Conservation (phyloP, 164 flowering plant species). For the Houttuynia cordata region DNA sequence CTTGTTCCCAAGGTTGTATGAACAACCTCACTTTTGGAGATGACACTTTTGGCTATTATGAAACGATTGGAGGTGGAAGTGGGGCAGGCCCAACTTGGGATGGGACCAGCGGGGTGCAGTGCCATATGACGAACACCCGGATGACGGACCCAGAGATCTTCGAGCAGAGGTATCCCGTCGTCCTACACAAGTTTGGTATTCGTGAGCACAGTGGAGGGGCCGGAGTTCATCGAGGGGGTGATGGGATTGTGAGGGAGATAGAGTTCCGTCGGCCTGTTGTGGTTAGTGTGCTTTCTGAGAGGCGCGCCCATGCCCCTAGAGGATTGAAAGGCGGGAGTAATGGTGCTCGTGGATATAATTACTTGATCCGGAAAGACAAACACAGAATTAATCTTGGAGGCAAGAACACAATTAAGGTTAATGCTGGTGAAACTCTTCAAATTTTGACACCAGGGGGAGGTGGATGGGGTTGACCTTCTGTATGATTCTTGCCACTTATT, state of each 20-base stretch:
- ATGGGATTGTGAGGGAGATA: slow-evolving; percentile 87
- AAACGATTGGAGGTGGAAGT: slow-evolving; percentile 95
- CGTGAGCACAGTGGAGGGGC: slow-evolving; percentile 79
- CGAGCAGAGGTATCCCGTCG: slow-evolving; percentile 94
- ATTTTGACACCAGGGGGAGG: slow-evolving; percentile 97
- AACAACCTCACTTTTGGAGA: slow-evolving; percentile 96
- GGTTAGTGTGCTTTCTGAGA: slow-evolving; percentile 92
- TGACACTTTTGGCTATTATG: slow-evolving; percentile 85
- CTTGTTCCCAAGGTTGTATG: slow-evolving; percentile 99
- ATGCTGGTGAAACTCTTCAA: slow-evolving; percentile 74
- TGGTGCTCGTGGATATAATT: slow-evolving; percentile 84
- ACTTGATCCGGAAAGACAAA: slow-evolving; percentile 57
- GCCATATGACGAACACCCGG: slow-evolving; percentile 98
- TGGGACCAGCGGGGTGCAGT: slow-evolving; percentile 93
- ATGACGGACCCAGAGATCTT: slow-evolving; percentile 98
- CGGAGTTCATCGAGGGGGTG: slow-evolving; percentile 81
- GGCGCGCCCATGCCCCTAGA: slow-evolving; percentile 90
- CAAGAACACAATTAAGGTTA: slow-evolving; percentile 67
- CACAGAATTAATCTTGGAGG: slow-evolving; percentile 76
- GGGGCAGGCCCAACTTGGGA: slow-evolving; percentile 96
- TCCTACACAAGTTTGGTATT: slow-evolving; percentile 69
- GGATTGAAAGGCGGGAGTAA: slow-evolving; percentile 76
- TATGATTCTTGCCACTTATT: not conserved
- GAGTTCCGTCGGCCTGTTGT: slow-evolving; percentile 71
- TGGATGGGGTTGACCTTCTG: slow-evolving; percentile 60